These are phyloP conservation scores for Eragrostis nindensis DNA, from an alignment of 176 grass and related monocot genomes.

Conservation along the genomic window DNA sequence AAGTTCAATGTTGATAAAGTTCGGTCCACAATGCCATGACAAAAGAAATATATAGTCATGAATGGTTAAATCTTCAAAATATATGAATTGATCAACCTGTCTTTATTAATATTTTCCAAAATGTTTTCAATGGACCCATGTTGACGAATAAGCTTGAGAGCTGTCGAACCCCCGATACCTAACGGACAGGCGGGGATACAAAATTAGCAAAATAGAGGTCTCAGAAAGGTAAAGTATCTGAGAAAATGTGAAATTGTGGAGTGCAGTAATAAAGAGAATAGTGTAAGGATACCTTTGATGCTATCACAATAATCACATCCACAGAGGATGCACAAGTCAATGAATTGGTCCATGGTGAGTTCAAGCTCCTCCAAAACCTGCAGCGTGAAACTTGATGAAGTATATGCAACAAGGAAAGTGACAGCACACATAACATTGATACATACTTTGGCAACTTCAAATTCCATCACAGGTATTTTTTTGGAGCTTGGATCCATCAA, in stretches of 20 bases:
- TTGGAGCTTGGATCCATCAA: conserved; percentile 94
- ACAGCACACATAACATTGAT: neutral
- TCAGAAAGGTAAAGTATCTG: conserved; percentile 19
- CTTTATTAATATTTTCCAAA: conserved; percentile 91
- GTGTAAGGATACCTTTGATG: conserved; percentile 69
- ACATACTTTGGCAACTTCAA: conserved; percentile 82
- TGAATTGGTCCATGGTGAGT: conserved; percentile 96
- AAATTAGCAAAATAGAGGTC: neutral
- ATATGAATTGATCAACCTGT: conserved; percentile 53
- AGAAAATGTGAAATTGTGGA: conserved; percentile 27
- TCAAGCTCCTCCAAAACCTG: conserved; percentile 92
- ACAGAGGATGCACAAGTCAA: conserved; percentile 92
- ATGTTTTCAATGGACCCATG: conserved; percentile 84
- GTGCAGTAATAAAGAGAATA: neutral
- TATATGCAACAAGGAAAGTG: conserved; percentile 1
- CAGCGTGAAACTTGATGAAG: conserved; percentile 27
- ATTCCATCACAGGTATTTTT: conserved; percentile 96
- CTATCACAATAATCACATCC: conserved; percentile 95
- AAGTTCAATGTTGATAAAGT: neutral
- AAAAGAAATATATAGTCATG: neutral
- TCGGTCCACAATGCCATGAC: neutral
- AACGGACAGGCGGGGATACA: conserved; percentile 13
- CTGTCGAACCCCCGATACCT: conserved; percentile 91
- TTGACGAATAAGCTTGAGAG: conserved; percentile 90
- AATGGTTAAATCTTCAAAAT: conserved; percentile 28